These are phyloP conservation scores for Dactylellina sp. DNA, from an alignment of 2,329 filamentous ascomycete genomes.

Conservation along the genomic window DNA sequence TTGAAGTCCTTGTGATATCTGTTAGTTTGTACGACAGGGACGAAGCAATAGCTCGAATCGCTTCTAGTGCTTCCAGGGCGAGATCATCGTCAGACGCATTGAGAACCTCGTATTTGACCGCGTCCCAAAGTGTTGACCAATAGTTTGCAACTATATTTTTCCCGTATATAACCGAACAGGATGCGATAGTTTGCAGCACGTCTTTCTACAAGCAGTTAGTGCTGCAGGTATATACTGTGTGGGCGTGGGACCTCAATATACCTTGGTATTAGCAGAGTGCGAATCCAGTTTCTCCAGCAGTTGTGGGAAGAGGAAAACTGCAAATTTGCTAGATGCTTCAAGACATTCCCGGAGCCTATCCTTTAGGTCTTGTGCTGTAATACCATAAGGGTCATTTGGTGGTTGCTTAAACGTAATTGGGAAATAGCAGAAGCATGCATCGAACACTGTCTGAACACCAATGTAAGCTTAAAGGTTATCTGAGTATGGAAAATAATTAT, in stretches of 20 bases:
- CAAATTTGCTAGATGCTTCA: slow-evolving; percentile 72
- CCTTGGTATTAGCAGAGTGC: slow-evolving; percentile 75
- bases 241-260: slow-evolving; percentile 59
- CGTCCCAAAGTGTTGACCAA: slow-evolving; percentile 75
- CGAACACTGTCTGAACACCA: slow-evolving; percentile 68
- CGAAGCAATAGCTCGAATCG: slow-evolving; percentile 69
- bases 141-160: slow-evolving; percentile 72
- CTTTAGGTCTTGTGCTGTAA: slow-evolving; percentile 77
- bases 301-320: slow-evolving; percentile 75
- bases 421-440: slow-evolving; percentile 78
- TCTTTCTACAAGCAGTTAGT: slow-evolving; percentile 67
- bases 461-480: slow-evolving; percentile 4
- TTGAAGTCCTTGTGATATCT: slow-evolving; percentile 64
- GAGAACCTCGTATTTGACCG: slow-evolving; percentile 76
- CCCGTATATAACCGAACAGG: slow-evolving; percentile 72
- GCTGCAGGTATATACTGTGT: neutral
- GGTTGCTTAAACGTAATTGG: slow-evolving; percentile 78
- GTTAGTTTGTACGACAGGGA: slow-evolving; percentile 67
- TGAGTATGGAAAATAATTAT: neutral
- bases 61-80: slow-evolving; percentile 70
- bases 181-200: slow-evolving; percentile 72
- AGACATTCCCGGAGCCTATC: slow-evolving; percentile 74
- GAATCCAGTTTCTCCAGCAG: slow-evolving; percentile 77
- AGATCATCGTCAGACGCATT: slow-evolving; percentile 74
- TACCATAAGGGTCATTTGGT: slow-evolving; percentile 76